Evolutionary conservation across 257 asterid genomes (phyloP).

Genomic region (Voacanga thouarsii): DNA sequence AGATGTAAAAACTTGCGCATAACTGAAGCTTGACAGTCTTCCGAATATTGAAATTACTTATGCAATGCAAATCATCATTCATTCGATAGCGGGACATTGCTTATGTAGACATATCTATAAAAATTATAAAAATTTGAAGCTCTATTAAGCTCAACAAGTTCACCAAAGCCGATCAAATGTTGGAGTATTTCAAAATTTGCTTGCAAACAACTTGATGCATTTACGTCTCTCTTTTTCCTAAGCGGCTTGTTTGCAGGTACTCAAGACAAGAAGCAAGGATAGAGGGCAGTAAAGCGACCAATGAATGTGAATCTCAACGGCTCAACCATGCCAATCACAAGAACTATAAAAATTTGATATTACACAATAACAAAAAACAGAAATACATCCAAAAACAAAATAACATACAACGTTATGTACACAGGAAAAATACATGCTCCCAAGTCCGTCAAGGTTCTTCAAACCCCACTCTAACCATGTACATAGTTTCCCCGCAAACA

Average conservation of each 20-base stretch:
- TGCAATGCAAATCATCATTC: too few species aligned
- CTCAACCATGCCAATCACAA: not conserved
- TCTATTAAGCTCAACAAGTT: too few species aligned
- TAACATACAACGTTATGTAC: not conserved
- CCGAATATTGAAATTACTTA: too few species aligned
- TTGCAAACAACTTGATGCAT: too few species aligned
- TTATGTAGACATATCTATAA: too few species aligned
- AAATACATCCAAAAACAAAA: not conserved
- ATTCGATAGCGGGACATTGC: too few species aligned
- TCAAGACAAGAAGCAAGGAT: not conserved
- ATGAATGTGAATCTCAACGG: not conserved
- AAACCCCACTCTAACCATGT: constrained; percentile 11
- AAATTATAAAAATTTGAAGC: too few species aligned
- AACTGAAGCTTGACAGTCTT: too few species aligned
- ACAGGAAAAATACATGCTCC: not conserved
- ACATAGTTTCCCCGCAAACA: not conserved
- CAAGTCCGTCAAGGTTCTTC: not conserved
- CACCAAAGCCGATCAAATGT: too few species aligned
- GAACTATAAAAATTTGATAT: not conserved
- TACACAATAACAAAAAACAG: not conserved
- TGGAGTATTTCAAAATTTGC: too few species aligned
- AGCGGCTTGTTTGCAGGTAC: not conserved
- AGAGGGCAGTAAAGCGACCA: not conserved
- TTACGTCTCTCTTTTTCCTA: too few species aligned
- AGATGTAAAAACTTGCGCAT: too few species aligned